phyloP scores from a whole-genome alignment of 176 grass and related monocot species.

The Zoysia pacifica region DNA sequence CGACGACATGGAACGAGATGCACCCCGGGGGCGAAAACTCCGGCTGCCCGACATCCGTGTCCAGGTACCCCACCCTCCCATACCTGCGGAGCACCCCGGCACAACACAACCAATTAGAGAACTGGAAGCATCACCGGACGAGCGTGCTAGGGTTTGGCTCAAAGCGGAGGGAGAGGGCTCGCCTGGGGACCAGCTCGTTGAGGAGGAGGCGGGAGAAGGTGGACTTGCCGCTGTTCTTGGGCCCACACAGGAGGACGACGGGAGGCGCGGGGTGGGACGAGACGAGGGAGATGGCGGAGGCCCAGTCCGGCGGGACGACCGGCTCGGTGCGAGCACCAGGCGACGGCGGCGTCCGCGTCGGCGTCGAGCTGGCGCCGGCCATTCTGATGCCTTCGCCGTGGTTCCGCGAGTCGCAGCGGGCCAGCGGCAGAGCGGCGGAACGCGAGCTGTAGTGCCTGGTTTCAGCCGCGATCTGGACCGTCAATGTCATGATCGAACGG shows the following conservation, averaged over 20 bases:
- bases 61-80: slow-evolving; percentile 66
- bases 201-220: slow-evolving; percentile 88
- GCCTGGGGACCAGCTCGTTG: slow-evolving; percentile 79
- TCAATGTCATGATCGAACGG: background rate
- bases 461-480: background rate
- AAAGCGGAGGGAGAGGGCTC: background rate
- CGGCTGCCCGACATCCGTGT: slow-evolving; percentile 85
- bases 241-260: slow-evolving; percentile 73
- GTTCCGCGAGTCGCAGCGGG: background rate
- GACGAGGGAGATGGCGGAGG: slow-evolving; percentile 7
- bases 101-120: background rate
- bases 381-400: background rate
- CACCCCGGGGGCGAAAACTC: slow-evolving; percentile 82
- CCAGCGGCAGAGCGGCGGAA: no score
- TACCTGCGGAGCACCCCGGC: slow-evolving; percentile 38
- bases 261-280: slow-evolving; percentile 30
- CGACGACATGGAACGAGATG: slow-evolving; percentile 65
- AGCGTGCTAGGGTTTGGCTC: background rate
- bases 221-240: slow-evolving; percentile 94
- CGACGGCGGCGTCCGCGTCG: slow-evolving; percentile 23
- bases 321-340: slow-evolving; percentile 31
- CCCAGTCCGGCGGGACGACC: slow-evolving; percentile 60
- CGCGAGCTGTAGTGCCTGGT: background rate
- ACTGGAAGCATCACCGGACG: background rate
- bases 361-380: slow-evolving; percentile 14